These are phyloP conservation scores for Thinopyrum elongatum DNA, from an alignment of 176 grass and related monocot species.

Conservation along the genomic window DNA sequence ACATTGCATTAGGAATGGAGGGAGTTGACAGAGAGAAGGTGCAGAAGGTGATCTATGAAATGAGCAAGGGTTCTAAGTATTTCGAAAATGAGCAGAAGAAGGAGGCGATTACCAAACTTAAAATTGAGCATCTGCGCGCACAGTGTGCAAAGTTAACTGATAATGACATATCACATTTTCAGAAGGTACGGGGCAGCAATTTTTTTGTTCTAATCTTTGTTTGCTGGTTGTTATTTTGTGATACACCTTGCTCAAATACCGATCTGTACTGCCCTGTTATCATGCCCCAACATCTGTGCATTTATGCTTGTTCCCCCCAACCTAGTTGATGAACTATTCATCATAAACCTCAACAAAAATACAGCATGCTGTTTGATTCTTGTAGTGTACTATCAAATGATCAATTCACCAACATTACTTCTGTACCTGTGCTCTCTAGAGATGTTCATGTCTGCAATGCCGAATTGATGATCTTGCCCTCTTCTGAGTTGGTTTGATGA, in stretches of 20 bases:
- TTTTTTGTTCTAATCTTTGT: not conserved
- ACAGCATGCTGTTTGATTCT: not conserved
- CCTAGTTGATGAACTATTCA: not conserved
- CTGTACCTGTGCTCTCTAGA: not conserved
- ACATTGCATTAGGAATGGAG: conserved; percentile 70
- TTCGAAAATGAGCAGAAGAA: conserved; percentile 95
- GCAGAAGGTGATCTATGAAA: conserved; percentile 82
- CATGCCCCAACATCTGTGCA: not conserved
- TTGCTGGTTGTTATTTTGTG: not conserved
- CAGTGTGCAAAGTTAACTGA: conserved; percentile 64
- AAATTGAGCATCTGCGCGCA: conserved; percentile 62
- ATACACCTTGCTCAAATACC: not conserved
- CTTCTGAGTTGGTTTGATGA: not conserved
- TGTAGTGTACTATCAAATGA: not conserved
- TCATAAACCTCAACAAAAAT: not conserved
- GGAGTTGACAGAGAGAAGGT: conserved; percentile 94
- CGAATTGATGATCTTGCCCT: not conserved
- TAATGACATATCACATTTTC: conserved; percentile 74
- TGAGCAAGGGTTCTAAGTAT: conserved; percentile 96
- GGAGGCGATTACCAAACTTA: conserved; percentile 68
- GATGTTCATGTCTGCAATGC: not conserved
- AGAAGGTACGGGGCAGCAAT: conserved; percentile 44
- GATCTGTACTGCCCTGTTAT: not conserved
- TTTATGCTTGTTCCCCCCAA: not conserved
- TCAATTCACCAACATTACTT: not conserved